A percentile compares a stretch with the other conserved stretches of the same genome.
phyloP scores from a whole-genome alignment of 2,329 filamentous ascomycete genomes.

The Colletotrichum navitas region DNA sequence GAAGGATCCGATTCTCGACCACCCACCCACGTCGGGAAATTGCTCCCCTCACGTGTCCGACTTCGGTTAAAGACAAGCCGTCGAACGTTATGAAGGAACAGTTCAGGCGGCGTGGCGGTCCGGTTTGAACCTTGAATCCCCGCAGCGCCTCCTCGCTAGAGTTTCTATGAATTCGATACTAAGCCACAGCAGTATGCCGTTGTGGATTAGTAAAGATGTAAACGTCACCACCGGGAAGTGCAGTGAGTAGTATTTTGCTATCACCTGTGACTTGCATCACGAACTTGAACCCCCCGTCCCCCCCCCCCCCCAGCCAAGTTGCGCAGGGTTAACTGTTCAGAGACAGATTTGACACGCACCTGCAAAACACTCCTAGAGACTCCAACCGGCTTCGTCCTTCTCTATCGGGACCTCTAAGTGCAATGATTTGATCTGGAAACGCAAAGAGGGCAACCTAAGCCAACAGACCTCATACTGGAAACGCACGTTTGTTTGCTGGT shows the following conservation, averaged over 20 bases:
- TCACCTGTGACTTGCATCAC: constrained; percentile 2
- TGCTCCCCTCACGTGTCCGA: background rate
- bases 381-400: background rate
- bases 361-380: background rate
- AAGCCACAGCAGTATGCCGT: background rate
- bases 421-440: no score
- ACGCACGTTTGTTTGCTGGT: background rate
- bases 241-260: background rate
- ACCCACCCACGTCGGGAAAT: no score
- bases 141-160: background rate
- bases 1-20: background rate
- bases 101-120: background rate
- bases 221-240: background rate
- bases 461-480: background rate
- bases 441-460: no score
- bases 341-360: constrained; percentile 9
- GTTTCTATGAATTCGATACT: background rate
- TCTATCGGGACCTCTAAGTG: no score
- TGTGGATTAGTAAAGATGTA: constrained; percentile 21
- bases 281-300: background rate
- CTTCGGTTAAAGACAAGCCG: background rate
- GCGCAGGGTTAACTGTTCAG: background rate
- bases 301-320: background rate
- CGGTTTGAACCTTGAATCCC: background rate
- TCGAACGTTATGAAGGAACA: no score